A percentile compares a stretch with the other conserved stretches of the same genome.
Conservation (phyloP, 163 green algal species). For the Prototheca wickerhamii region DNA sequence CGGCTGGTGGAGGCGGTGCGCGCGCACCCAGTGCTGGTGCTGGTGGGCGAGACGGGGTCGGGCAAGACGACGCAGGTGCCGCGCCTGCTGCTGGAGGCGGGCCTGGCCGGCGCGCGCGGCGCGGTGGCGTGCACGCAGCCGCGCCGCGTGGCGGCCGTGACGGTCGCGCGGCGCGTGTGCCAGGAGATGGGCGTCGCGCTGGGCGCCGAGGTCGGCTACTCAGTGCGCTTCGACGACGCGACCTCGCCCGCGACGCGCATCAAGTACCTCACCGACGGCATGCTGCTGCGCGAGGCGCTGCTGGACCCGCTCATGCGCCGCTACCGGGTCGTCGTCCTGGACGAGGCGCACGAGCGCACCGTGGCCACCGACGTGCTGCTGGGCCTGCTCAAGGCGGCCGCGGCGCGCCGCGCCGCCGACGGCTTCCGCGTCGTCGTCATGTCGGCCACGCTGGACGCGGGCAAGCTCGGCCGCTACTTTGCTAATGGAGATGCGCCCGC, state of each 20-base stretch:
- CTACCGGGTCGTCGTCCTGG: slow-evolving; percentile 69
- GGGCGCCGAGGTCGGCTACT: slow-evolving; percentile 73
- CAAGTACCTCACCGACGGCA: slow-evolving; percentile 67
- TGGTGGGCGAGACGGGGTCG: slow-evolving; percentile 91
- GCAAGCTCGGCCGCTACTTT: slow-evolving; percentile 67
- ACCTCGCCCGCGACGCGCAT: slow-evolving; percentile 49
- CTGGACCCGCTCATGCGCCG: slow-evolving; percentile 33
- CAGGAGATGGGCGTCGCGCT: slow-evolving; percentile 63
- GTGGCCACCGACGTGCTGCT: slow-evolving; percentile 85
- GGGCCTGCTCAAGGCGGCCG: slow-evolving; percentile 65
- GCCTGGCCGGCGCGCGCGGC: slow-evolving; percentile 25
- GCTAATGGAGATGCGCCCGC: slow-evolving; percentile 32
- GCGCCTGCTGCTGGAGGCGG: slow-evolving; percentile 57
- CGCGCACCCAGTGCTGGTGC: slow-evolving; percentile 79
- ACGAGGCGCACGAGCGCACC: slow-evolving; percentile 88
- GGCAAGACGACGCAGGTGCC: slow-evolving; percentile 98
- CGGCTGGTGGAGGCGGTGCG: not conserved
- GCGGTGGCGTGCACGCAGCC: slow-evolving; percentile 81
- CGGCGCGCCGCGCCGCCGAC: not conserved
- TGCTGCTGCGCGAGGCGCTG: slow-evolving; percentile 61
- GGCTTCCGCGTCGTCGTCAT: slow-evolving; percentile 75
- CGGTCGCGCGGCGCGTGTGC: slow-evolving; percentile 73
- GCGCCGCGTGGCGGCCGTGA: slow-evolving; percentile 73
- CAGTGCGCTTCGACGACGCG: slow-evolving; percentile 78
- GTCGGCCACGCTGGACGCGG: slow-evolving; percentile 79